Base-by-base conservation (phyloP, 257 asterid species). In the Scutellaria baicalensis region DNA sequence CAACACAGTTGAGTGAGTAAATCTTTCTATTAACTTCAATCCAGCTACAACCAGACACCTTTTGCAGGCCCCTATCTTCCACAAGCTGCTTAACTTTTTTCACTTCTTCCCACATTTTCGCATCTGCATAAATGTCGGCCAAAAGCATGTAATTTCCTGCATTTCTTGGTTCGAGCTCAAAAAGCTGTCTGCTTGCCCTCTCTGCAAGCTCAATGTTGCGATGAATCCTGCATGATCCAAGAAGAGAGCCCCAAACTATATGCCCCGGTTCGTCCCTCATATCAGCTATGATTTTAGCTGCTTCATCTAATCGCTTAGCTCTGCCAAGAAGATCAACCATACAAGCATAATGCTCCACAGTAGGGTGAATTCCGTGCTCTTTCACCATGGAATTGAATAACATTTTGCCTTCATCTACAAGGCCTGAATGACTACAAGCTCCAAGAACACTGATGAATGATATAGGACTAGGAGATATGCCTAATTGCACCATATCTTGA, bases 351-450 rank as follows among this genome's bases (percentile, higher is more conserved):
- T 93, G 97, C 90, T 93, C 98, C 78, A 72, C 79, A 1, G 70
- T 71, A 39, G 98, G 97, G 63, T 31, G 33, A 62, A 93, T 82
- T 6, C 77, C 75, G 47, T 86, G 74, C 13, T 82, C 77, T 48
- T 72, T 81, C 13, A 58, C 73, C 96, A 90, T 88, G 1, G 97
- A 88, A 45, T 88, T 78, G 68, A 90, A 90, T 9, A 93, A 13
- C 13, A 16, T 3, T 73, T 74, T 87, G 1, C 97, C 98, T 66
- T 90, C 92, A 16, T 79, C 93, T 13, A 88, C 90, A 7, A 90
- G 89, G 39, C 98, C 96, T 1, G 96, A 82, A 81, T 93, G 98
- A 75, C 97, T 90, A 71, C 98, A 93, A 70, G 97, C 98, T 64
- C 92, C 93, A 81, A 93, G 78, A 13, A 88, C 84, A 61, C 95